Percentiles rank a stretch among this genome's conserved stretches.
phyloP scores from a whole-genome alignment of 139 green algal species.

The Volvox africanus region DNA sequence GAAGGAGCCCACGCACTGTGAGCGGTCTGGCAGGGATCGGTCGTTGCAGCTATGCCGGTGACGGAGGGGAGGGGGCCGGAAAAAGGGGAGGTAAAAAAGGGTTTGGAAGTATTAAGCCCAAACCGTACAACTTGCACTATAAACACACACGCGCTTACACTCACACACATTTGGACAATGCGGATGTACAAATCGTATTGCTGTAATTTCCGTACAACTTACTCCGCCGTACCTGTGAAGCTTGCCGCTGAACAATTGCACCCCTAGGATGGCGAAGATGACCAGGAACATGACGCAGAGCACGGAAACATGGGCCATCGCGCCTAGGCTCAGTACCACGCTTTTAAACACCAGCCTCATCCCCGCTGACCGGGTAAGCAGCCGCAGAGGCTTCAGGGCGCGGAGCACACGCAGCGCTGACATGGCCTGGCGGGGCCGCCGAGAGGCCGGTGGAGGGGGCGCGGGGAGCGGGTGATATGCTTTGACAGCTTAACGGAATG shows the following conservation, averaged over 20 bases:
- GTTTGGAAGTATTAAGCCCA: not conserved
- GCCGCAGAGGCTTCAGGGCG: constrained; percentile 80
- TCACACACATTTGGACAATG: not conserved
- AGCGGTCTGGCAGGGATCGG: constrained; percentile 48
- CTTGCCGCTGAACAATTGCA: constrained; percentile 82
- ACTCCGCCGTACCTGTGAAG: constrained; percentile 46
- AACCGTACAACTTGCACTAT: not conserved
- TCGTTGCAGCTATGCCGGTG: constrained; percentile 77
- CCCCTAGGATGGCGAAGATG: constrained; percentile 90
- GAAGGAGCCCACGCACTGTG: constrained; percentile 66
- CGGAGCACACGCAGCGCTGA: constrained; percentile 76
- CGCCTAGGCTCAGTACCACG: constrained; percentile 73
- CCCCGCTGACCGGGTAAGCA: constrained; percentile 74
- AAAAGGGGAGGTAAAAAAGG: too few relatives aligned
- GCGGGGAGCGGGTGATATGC: not conserved
- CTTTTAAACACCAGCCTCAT: constrained; percentile 88
- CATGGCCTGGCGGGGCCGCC: constrained; percentile 32
- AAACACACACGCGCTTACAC: not conserved
- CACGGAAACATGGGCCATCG: constrained; percentile 82
- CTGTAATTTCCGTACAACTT: too few relatives aligned
- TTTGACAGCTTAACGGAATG: too few relatives aligned
- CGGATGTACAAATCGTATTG: not conserved
- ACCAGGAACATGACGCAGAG: constrained; percentile 82
- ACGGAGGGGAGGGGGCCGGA: not conserved
- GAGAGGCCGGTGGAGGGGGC: too few relatives aligned